Base-by-base conservation (phyloP, 208 protist genomes). In the Novymonas esmeraldas region DNA sequence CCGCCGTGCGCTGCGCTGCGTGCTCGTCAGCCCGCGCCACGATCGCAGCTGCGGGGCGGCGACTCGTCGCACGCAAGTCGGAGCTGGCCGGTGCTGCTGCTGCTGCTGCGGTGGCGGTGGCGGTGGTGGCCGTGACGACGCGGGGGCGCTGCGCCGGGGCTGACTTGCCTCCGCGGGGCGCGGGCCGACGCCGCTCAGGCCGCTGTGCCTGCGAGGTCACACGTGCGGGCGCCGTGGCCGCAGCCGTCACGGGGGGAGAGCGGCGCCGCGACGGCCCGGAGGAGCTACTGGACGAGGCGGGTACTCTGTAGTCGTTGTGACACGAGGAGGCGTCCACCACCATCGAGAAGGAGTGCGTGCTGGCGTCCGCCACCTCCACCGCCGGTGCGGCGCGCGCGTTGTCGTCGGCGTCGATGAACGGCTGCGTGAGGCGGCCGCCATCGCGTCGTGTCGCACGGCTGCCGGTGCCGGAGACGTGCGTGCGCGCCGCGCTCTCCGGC, bases 301-400 rank as follows among this genome's bases (percentile, higher is more conserved):
- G 10, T 20, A 48, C 56, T 11, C 1, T 2, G 34, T 22, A 20
- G 56, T 41, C 50, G 10, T 11, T 45, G 18, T 31, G 34, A 31
- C 60, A 44, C 20, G 67, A 65, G 20, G 51, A 73, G 34, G n/a
- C n/a, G n/a, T n/a, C n/a, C n/a, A 38, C 50, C 6, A 59, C 58
- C 2, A 38, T 72, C 20, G 67, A 60, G 33, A 65, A 64, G 31
- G 67, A 65, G 34, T 63, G 16, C 28, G 9, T 45, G 67, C 67
- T 73, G 7, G 9, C 36, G 36, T 11, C 11, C 7, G 36, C 7
- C 36, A n/a, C n/a, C n/a, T n/a, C n/a, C n/a, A n/a, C n/a, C n/a
- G n/a, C n/a, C n/a, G n/a, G n/a, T n/a, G n/a, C n/a, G n/a, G n/a
- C n/a, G n/a, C n/a, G n/a, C n/a, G n/a, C n/a, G n/a, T n/a, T n/a